Evolutionary conservation across 2,329 filamentous ascomycete genomes (phyloP).

Genomic region (Leptographium wingfieldii): DNA sequence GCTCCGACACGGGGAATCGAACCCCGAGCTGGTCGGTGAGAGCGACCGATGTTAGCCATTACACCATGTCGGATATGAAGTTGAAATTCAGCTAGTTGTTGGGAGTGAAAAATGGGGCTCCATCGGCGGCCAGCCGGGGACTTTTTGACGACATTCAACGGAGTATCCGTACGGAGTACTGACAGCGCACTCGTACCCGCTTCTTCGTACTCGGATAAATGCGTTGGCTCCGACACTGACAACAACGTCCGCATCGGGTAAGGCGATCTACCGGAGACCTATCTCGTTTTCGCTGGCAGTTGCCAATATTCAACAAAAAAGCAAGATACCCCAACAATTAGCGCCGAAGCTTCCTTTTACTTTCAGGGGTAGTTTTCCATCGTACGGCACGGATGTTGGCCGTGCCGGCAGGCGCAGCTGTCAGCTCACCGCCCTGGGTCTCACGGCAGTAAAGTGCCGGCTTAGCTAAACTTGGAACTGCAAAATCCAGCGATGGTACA

Average conservation of each 20-base stretch:
- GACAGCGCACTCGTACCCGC: background rate
- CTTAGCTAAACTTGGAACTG: background rate
- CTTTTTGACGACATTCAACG: background rate
- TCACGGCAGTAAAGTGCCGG: background rate
- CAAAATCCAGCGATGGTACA: background rate
- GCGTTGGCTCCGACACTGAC: too few species aligned
- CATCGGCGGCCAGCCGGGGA: background rate
- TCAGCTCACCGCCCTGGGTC: background rate
- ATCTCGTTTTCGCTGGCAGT: background rate
- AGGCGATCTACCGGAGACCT: background rate
- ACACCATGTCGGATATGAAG: conserved; percentile 4
- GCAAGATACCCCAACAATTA: background rate
- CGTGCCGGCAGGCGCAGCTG: background rate
- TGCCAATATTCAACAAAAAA: background rate
- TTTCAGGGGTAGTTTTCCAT: background rate
- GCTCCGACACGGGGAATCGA: conserved; percentile 6
- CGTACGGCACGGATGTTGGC: background rate
- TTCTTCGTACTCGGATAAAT: too few species aligned
- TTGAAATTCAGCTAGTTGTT: background rate
- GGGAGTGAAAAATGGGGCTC: background rate
- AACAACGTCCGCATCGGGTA: background rate
- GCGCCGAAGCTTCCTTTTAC: background rate
- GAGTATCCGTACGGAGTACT: too few species aligned
- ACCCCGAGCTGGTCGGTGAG: conserved; percentile 6
- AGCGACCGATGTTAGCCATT: conserved; percentile 6